Base-by-base conservation (phyloP, 257 asterid species). In the Oldenlandia corymbosa region DNA sequence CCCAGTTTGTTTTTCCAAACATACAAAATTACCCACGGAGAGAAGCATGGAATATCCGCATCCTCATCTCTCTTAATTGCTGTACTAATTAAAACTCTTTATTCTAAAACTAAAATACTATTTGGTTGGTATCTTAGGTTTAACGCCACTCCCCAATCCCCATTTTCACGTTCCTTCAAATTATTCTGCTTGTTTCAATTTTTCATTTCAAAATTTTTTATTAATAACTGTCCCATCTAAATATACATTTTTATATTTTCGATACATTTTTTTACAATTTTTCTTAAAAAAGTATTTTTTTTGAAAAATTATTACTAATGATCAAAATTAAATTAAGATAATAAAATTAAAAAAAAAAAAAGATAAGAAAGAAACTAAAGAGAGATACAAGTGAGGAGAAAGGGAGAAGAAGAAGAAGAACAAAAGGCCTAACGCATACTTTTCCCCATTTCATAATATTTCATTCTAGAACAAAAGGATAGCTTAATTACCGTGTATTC, bases 41-140 rank as follows among this genome's bases (percentile, higher is more conserved):
- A 49, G 2, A 13, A 20, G 30, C 7, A 8, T 34, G 51, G 66
- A 67, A 67, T 58, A 67, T 67, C 59, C 71, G 65, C 46, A 51
- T 39, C 21, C 20, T 6, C 43, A 17, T 10, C 1, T 28, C 42
- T 39, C 27, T 46, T n/a, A n/a, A n/a, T n/a, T n/a, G n/a, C n/a
- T n/a, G n/a, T n/a, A n/a, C 47, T 4, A 9, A 34, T 3, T 34
- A 34, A 34, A 34, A 34, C 9, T 34, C 9, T 34, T 3, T 34
- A 34, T 34, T 34, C 39, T 34, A 34, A 34, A 34, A 34, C n/a
- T n/a, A n/a, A n/a, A n/a, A n/a, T n/a, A n/a, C n/a, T n/a, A 34
- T 3, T 34, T 34, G 39, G 39, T 34, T 9, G 39, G 39, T 34
- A 4, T 9, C 32, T 50, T 58, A 48, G 72, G 60, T 57, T 13